Evolutionary conservation across 2,329 filamentous ascomycete species (phyloP).

Genomic region (Aspergillus fischeri): DNA sequence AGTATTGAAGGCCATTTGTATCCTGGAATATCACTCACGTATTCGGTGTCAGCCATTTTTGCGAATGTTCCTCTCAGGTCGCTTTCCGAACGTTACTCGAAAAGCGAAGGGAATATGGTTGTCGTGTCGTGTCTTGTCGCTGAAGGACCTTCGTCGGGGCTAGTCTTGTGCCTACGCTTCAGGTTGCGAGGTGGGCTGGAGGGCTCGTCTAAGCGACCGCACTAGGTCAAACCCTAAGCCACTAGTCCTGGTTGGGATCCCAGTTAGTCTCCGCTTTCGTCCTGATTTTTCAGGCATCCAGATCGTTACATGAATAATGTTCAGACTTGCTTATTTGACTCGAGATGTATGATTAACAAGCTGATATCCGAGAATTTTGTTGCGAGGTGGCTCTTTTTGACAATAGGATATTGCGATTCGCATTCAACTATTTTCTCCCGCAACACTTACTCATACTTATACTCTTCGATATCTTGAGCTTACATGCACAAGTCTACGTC

Average conservation of each 20-base stretch:
- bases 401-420: neutral
- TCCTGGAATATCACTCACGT: slow-evolving; percentile 58
- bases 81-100: slow-evolving; percentile 44
- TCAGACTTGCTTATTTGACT: neutral
- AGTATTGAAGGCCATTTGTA: neutral
- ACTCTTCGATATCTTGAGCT: neutral
- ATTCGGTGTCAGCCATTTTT: slow-evolving; percentile 85
- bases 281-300: slow-evolving; percentile 6
- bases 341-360: neutral
- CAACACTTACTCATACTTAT: neutral
- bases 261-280: neutral
- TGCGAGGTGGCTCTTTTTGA: neutral
- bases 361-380: neutral
- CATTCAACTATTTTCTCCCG: neutral
- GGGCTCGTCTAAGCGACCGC: slow-evolving; percentile 42
- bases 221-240: slow-evolving; percentile 39
- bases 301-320: neutral
- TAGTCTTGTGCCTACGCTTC: slow-evolving; percentile 24
- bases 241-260: slow-evolving; percentile 24
- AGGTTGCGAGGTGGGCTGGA: slow-evolving; percentile 32
- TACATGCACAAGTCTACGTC: slow-evolving; percentile 5
- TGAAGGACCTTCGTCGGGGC: slow-evolving; percentile 28
- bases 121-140: slow-evolving; percentile 38
- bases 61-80: slow-evolving; percentile 45
- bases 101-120: slow-evolving; percentile 41